These are phyloP conservation scores for Trichomonas vaginalis DNA, from an alignment of 208 protist genomes.

Conservation along the genomic window DNA sequence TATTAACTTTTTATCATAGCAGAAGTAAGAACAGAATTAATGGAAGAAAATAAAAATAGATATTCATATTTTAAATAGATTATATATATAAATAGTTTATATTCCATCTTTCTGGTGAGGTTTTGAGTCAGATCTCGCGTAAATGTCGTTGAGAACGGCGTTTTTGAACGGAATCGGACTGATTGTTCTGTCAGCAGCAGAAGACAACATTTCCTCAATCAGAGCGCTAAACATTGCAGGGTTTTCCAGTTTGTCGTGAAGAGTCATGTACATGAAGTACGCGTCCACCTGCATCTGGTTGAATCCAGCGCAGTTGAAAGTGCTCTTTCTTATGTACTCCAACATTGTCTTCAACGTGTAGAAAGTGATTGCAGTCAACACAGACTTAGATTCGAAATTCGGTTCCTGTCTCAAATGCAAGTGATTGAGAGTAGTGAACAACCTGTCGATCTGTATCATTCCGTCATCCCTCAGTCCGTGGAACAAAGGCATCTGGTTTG, in stretches of 20 bases:
- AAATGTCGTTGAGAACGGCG: background rate
- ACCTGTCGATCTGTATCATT: background rate
- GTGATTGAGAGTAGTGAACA: background rate
- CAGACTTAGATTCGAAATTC: background rate
- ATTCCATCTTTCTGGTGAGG: background rate
- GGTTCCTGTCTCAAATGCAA: background rate
- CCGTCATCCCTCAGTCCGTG: background rate
- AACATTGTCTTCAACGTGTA: background rate
- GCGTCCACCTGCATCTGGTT: constrained; percentile 9
- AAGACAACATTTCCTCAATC: background rate
- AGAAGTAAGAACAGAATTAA: too few species aligned
- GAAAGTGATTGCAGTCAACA: background rate
- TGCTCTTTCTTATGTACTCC: background rate
- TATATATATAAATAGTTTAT: background rate
- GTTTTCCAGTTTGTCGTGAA: background rate
- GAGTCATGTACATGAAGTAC: background rate
- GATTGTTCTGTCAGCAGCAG: background rate
- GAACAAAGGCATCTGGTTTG: background rate
- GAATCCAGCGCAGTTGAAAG: background rate
- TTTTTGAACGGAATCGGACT: constrained; percentile 10
- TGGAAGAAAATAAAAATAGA: too few species aligned
- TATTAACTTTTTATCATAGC: too few species aligned
- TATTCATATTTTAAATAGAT: too few species aligned
- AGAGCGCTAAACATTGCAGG: background rate
- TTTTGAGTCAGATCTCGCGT: background rate